Percentiles rank a stretch among this genome's conserved stretches.
These are phyloP conservation scores for Fusarium camptoceras DNA, from an alignment of 2,329 filamentous ascomycete genomes.

Conservation along the genomic window DNA sequence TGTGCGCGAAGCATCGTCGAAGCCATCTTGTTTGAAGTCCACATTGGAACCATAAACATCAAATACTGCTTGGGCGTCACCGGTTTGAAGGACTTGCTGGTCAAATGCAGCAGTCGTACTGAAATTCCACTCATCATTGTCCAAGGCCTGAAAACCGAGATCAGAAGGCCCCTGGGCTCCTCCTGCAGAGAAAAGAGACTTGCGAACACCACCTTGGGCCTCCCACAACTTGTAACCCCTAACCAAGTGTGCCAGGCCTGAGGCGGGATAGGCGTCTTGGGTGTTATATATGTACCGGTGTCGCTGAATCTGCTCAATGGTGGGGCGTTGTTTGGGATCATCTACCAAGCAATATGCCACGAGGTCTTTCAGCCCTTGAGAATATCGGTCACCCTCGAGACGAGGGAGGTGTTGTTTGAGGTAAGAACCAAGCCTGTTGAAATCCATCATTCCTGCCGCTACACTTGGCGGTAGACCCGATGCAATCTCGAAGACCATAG, in stretches of 20 bases:
- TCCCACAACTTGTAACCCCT: constrained; percentile 82
- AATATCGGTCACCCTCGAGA: constrained; percentile 78
- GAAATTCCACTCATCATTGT: constrained; percentile 75
- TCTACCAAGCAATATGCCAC: constrained; percentile 79
- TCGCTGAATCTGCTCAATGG: constrained; percentile 75
- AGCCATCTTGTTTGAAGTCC: constrained; percentile 61
- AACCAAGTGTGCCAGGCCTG: constrained; percentile 72
- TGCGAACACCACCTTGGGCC: constrained; percentile 75
- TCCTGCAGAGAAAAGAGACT: constrained; percentile 70
- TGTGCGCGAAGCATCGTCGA: constrained; percentile 64
- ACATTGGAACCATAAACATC: constrained; percentile 71
- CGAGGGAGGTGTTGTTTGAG: constrained; percentile 73
- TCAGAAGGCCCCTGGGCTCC: constrained; percentile 67
- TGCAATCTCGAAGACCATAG: constrained; percentile 83
- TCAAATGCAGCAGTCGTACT: constrained; percentile 75
- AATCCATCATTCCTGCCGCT: constrained; percentile 60
- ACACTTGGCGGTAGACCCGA: constrained; percentile 80
- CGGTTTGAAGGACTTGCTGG: constrained; percentile 64
- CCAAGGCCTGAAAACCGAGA: constrained; percentile 57
- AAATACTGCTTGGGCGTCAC: constrained; percentile 68
- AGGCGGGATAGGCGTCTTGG: constrained; percentile 70
- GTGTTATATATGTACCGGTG: constrained; percentile 77
- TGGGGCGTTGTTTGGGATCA: constrained; percentile 74
- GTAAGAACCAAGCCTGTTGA: constrained; percentile 65
- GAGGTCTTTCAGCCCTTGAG: constrained; percentile 74